Conservation (phyloP, 352 stramenopile species). For the Pythium phragmitis region DNA sequence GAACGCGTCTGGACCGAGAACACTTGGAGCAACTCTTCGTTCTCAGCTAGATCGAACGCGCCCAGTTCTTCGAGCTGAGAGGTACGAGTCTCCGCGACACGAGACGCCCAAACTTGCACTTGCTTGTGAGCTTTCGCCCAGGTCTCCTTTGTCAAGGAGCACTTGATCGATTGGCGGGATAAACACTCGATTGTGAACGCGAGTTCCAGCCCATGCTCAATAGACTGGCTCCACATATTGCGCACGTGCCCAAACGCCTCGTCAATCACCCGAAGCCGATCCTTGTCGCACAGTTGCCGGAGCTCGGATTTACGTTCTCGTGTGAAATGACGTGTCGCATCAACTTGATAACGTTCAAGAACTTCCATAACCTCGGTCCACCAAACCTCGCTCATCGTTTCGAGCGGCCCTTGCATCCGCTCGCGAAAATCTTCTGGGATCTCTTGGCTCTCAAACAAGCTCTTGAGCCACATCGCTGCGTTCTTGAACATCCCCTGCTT, state of each 20-base stretch:
- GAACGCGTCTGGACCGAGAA: conserved; percentile 10
- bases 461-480: neutral
- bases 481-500: neutral
- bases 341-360: neutral
- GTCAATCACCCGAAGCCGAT: neutral
- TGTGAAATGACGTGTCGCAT: neutral
- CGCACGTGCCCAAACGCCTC: neutral
- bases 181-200: neutral
- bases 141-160: neutral
- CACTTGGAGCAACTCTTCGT: neutral
- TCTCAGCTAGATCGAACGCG: neutral
- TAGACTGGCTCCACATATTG: neutral
- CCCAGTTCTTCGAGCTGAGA: neutral
- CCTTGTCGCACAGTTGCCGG: neutral
- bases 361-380: neutral
- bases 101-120: conserved; percentile 2
- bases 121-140: neutral
- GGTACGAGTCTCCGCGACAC: neutral
- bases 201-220: neutral
- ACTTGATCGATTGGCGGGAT: neutral
- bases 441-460: conserved; percentile 4
- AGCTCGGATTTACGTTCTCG: neutral
- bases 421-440: conserved; percentile 7
- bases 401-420: neutral
- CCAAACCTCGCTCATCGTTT: neutral